phyloP scores from a whole-genome alignment of 2,329 filamentous ascomycete genomes.

The Penicillium thymicola region DNA sequence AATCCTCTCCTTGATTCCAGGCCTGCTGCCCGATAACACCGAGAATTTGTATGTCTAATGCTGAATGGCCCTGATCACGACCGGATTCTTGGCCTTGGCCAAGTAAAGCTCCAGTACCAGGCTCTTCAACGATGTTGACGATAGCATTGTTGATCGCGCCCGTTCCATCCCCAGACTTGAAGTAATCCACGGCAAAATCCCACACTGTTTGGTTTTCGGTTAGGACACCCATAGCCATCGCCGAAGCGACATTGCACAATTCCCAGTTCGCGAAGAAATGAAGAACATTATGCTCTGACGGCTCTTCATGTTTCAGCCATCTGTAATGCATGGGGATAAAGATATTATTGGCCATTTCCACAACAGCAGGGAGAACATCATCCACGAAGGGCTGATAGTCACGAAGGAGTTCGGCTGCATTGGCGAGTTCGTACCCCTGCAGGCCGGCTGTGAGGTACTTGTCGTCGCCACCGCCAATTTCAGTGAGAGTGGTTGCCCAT shows the following conservation, averaged over 20 bases:
- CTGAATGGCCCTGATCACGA: too few species aligned
- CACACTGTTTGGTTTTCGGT: conserved; percentile 10
- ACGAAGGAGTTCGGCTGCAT: conserved; percentile 11
- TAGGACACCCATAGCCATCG: conserved; percentile 10
- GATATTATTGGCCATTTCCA: neutral
- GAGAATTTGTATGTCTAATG: too few species aligned
- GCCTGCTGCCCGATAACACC: too few species aligned
- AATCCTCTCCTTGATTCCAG: too few species aligned
- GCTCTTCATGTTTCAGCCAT: conserved; percentile 1
- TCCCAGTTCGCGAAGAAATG: neutral
- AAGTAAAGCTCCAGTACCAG: too few species aligned
- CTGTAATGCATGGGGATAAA: conserved; percentile 2
- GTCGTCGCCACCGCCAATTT: conserved; percentile 1
- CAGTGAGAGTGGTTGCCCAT: conserved; percentile 1
- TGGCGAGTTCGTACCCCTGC: conserved; percentile 12
- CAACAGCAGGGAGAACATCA: neutral
- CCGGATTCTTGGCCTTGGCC: too few species aligned
- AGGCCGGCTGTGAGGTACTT: conserved; percentile 9
- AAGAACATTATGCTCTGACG: conserved; percentile 6
- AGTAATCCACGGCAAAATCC: conserved; percentile 9
- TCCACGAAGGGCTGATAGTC: conserved; percentile 4
- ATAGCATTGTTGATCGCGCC: neutral
- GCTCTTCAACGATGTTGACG: too few species aligned
- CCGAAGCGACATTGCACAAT: conserved; percentile 5
- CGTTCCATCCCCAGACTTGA: conserved; percentile 7